Percentiles rank a stretch among this genome's conserved stretches.
Conservation (phyloP, 441 rosid species). For the Corymbia calophylla region DNA sequence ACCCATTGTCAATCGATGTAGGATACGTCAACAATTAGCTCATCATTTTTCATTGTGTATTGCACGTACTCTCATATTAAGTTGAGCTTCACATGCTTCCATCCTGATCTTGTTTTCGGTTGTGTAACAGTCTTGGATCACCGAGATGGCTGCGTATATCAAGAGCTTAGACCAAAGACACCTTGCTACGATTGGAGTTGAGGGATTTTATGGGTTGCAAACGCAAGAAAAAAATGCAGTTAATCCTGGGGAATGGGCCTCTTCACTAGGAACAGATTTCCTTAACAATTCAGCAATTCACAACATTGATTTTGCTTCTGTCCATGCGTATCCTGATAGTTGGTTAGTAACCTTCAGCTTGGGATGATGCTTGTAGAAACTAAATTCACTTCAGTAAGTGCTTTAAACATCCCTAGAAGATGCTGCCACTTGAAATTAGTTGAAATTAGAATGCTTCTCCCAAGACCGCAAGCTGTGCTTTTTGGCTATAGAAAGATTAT, state of each 20-base stretch:
- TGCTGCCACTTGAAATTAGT: background rate
- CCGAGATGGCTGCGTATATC: conserved; percentile 40
- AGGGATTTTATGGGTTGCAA: conserved; percentile 35
- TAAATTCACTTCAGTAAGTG: background rate
- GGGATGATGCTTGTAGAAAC: background rate
- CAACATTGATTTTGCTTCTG: conserved; percentile 44
- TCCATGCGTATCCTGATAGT: conserved; percentile 47
- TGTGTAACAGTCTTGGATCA: conserved; percentile 26
- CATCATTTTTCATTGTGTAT: background rate
- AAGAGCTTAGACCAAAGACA: conserved; percentile 37
- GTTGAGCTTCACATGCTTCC: background rate
- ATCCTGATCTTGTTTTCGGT: background rate
- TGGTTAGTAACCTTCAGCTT: conserved; percentile 23
- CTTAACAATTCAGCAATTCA: conserved; percentile 27
- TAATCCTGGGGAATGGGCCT: conserved; percentile 51
- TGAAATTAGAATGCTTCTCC: background rate
- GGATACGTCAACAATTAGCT: background rate
- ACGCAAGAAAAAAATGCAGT: conserved; percentile 10
- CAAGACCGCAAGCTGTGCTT: background rate
- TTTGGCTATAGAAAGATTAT: background rate
- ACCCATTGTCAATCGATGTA: no score
- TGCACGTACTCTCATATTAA: background rate
- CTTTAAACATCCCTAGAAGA: background rate
- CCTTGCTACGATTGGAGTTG: conserved; percentile 35
- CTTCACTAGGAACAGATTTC: conserved; percentile 40